Base-by-base conservation (phyloP, 345 rosid species). In the Eucalyptus marginata region DNA sequence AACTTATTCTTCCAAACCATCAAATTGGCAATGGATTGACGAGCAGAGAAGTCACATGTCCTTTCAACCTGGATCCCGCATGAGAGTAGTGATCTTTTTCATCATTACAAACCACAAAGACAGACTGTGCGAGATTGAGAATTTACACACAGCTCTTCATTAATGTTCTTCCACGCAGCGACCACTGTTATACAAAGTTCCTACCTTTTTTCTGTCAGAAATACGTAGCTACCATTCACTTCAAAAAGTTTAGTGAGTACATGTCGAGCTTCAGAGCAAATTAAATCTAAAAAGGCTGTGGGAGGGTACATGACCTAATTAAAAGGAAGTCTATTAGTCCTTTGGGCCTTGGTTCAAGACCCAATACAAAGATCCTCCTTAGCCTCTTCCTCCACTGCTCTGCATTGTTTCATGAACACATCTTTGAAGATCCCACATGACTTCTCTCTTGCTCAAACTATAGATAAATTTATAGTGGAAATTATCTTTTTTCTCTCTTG, bases 21-120 rank as follows among this genome's bases (percentile, higher is more conserved):
- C 68, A 62, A 27, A 62, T 27, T 62, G 68, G 68, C 68, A 27
- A 27, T 27, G 85, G 87, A 76, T 59, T 33, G 47, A 88, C 54
- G 50, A 90, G 88, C 83, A 49, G 46, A 52, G 40, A n/a, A 29
- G 66, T 33, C 27, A 86, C 49, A 17, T 54, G 58, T 8, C 33
- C 90, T 46, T 76, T 90, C 25, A 86, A 25, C 62, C 20, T 27
- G 27, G 46, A 33, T 13, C 43, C 29, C 10, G 90, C 31, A 33
- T 62, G 25, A 7, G 90, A 86, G 68, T 46, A 89, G 31, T 46
- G 87, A 87, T 92, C 93, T 27, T 59, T 59, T 18, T 25, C 81
- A 27, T 90, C 89, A 79, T 85, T 90, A 87, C 91, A 92, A 1
- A 91, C 25, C n/a, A 88, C 91, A 40, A 92, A 91, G 22, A 88